These are phyloP conservation scores for Auricularia heimuer DNA, from an alignment of 768 basidiomycete genomes.

Conservation along the genomic window DNA sequence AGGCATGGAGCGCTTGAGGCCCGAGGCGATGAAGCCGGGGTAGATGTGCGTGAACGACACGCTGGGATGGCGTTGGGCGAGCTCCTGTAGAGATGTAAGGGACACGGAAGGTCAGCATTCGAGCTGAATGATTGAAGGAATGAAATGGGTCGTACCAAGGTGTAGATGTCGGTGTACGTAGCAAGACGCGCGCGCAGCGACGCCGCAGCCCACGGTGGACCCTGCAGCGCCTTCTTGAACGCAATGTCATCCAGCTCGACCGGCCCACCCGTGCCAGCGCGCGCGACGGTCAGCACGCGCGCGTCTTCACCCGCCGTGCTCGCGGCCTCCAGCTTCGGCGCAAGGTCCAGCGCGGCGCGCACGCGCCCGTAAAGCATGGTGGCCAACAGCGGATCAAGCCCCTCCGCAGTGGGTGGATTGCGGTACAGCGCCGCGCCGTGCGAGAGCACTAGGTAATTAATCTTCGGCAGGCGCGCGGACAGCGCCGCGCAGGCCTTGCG, in stretches of 20 bases:
- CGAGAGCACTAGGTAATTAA: conserved; percentile 45
- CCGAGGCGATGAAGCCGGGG: background rate
- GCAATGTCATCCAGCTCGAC: conserved; percentile 42
- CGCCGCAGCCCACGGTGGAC: background rate
- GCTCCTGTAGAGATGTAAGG: background rate
- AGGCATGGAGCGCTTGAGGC: background rate
- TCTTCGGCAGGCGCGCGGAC: conserved; percentile 26
- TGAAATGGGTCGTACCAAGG: background rate
- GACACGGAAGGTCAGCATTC: background rate
- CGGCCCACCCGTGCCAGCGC: conserved; percentile 23
- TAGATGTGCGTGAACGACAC: background rate
- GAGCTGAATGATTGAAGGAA: background rate
- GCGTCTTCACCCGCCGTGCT: conserved; percentile 38
- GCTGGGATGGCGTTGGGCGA: background rate
- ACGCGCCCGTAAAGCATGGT: conserved; percentile 43
- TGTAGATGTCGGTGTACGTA: background rate
- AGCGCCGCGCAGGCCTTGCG: conserved; percentile 9
- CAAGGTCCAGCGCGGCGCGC: conserved; percentile 36
- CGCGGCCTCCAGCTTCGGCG: conserved; percentile 35
- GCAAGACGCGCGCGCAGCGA: background rate
- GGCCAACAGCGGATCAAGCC: conserved; percentile 33
- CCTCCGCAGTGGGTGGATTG: conserved; percentile 34
- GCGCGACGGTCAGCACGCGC: conserved; percentile 37
- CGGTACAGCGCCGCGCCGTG: conserved; percentile 32
- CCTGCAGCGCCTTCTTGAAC: conserved; percentile 28